Evolutionary conservation across 2,329 filamentous ascomycete species (phyloP).

Genomic region (Fusarium mangiferae): DNA sequence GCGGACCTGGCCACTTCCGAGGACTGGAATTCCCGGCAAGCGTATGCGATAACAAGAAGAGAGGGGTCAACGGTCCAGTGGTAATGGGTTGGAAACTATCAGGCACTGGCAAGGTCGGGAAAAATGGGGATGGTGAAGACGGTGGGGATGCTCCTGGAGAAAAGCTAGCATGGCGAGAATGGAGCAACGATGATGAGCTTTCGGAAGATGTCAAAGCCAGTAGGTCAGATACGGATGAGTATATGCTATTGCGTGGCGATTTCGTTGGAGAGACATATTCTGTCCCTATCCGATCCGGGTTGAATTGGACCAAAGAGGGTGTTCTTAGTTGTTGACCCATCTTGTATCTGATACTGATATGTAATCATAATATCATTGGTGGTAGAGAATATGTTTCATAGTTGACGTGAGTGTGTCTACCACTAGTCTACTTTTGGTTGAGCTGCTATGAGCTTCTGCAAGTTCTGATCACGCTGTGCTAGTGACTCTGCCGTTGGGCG

Average conservation of each 20-base stretch:
- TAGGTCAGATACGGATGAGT: not conserved
- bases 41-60: not conserved
- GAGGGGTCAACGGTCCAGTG: not conserved
- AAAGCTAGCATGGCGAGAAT: not conserved
- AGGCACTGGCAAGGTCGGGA: not conserved
- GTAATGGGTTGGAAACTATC: not conserved
- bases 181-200: not conserved
- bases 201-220: not conserved
- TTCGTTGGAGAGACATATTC: not conserved
- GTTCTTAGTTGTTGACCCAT: not conserved
- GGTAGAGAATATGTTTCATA: not conserved
- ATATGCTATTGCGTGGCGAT: not conserved
- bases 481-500: constrained; percentile 4
- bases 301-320: not conserved
- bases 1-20: not conserved
- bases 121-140: accelerated
- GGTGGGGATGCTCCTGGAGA: accelerated
- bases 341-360: accelerated
- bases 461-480: constrained; percentile 20
- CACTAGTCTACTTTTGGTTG: constrained; percentile 12
- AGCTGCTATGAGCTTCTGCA: constrained; percentile 24
- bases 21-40: not conserved
- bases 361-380: not conserved
- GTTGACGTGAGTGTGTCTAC: accelerated
- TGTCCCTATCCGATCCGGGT: not conserved